phyloP scores from a whole-genome alignment of 2,329 filamentous ascomycete genomes.

The Hymenoscyphus salicellus region DNA sequence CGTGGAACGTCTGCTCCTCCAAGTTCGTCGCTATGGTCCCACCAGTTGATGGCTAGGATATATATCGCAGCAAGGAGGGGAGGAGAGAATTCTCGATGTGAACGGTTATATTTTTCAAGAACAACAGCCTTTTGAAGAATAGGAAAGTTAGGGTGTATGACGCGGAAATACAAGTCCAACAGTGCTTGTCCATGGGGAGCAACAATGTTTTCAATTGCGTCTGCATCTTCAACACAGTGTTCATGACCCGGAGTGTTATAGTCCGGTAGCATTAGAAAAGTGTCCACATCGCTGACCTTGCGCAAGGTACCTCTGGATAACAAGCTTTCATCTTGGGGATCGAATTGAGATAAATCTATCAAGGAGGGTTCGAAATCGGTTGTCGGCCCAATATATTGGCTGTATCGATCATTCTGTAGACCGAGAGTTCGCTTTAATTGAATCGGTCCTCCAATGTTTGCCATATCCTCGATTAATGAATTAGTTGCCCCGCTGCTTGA shows the following conservation, averaged over 20 bases:
- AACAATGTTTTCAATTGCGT: slow-evolving; percentile 73
- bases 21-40: slow-evolving; percentile 55
- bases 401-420: slow-evolving; percentile 73
- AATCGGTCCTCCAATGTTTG: slow-evolving; percentile 64
- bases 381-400: slow-evolving; percentile 78
- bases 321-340: slow-evolving; percentile 76
- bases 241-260: slow-evolving; percentile 68
- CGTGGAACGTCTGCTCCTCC: slow-evolving; percentile 41
- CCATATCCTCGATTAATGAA: slow-evolving; percentile 67
- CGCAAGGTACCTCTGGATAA: slow-evolving; percentile 66
- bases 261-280: slow-evolving; percentile 77
- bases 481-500: slow-evolving; percentile 61
- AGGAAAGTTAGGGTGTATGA: slow-evolving; percentile 77
- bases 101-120: slow-evolving; percentile 71
- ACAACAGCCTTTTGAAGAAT: slow-evolving; percentile 81
- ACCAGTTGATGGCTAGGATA: slow-evolving; percentile 59
- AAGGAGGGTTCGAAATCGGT: slow-evolving; percentile 82
- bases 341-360: slow-evolving; percentile 76
- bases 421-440: slow-evolving; percentile 69
- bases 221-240: slow-evolving; percentile 64
- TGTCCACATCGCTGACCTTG: slow-evolving; percentile 74
- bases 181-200: slow-evolving; percentile 72
- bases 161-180: slow-evolving; percentile 76
- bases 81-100: slow-evolving; percentile 71
- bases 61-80: slow-evolving; percentile 60